These are phyloP conservation scores for Astragalus membranaceus DNA, from an alignment of 306 rosid genomes.

Conservation along the genomic window DNA sequence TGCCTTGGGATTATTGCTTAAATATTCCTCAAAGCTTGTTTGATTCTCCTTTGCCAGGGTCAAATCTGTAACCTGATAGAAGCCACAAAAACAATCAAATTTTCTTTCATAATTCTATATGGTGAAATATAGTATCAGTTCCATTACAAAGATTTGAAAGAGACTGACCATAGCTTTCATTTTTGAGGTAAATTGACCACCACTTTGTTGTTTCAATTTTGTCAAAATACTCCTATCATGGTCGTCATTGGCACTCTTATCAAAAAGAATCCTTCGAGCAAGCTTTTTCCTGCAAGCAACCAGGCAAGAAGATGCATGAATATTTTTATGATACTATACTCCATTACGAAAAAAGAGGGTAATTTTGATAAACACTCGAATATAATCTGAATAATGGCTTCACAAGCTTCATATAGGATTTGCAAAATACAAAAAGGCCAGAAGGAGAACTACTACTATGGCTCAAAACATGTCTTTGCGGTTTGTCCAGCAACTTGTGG, in stretches of 20 bases:
- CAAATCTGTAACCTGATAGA: constrained; percentile 88
- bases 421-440: background rate
- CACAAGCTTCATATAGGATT: background rate
- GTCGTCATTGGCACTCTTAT: constrained; percentile 86
- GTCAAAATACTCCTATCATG: constrained; percentile 73
- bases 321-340: background rate
- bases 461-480: background rate
- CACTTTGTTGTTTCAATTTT: constrained; percentile 78
- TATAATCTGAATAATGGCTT: background rate
- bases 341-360: background rate
- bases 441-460: background rate
- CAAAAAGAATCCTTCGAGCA: constrained; percentile 89
- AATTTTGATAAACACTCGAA: background rate
- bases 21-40: constrained; percentile 75
- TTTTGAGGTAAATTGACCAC: constrained; percentile 81
- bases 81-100: constrained; percentile 1
- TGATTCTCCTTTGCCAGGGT: constrained; percentile 85
- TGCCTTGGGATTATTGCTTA: constrained; percentile 42
- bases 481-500: background rate
- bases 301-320: background rate
- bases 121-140: background rate
- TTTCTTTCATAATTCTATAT: constrained; percentile 8
- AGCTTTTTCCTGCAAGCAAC: constrained; percentile 68
- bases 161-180: constrained; percentile 89
- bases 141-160: background rate